phyloP scores from a whole-genome alignment of 2,329 filamentous ascomycete genomes.

The Apiospora koreana region DNA sequence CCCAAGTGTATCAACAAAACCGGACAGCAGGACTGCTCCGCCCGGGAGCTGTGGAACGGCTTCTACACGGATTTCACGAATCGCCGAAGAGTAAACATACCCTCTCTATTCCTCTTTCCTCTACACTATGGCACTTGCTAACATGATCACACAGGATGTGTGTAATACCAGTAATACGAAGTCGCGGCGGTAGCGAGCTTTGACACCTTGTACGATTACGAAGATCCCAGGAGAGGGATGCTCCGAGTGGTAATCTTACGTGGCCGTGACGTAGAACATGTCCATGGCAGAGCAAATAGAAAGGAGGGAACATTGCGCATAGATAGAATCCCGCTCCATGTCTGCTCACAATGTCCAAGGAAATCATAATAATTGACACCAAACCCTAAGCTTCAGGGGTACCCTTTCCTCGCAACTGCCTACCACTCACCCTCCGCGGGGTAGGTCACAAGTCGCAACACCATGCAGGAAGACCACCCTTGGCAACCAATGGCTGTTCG shows the following conservation, averaged over 20 bases:
- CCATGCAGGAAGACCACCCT: too few species aligned
- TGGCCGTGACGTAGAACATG: background rate
- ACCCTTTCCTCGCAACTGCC: background rate
- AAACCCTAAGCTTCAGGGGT: background rate
- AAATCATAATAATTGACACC: background rate
- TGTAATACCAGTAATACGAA: background rate
- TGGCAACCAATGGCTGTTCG: too few species aligned
- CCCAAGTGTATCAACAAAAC: slow-evolving; percentile 32
- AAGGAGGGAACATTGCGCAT: background rate
- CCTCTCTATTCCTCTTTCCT: too few species aligned
- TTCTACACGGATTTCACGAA: slow-evolving; percentile 36
- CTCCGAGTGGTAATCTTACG: background rate
- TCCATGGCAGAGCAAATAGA: too few species aligned
- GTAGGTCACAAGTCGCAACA: too few species aligned
- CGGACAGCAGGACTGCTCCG: slow-evolving; percentile 33
- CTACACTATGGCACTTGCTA: background rate
- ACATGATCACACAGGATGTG: background rate
- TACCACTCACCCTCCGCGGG: too few species aligned
- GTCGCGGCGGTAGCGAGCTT: background rate
- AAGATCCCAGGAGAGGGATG: background rate
- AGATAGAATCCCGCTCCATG: background rate
- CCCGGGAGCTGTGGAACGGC: slow-evolving; percentile 34
- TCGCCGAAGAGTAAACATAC: slow-evolving; percentile 27
- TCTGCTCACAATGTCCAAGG: background rate
- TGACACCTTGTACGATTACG: background rate